These are phyloP conservation scores for Myotisia sp. DNA, from an alignment of 2,329 filamentous ascomycete species.

Conservation along the genomic window DNA sequence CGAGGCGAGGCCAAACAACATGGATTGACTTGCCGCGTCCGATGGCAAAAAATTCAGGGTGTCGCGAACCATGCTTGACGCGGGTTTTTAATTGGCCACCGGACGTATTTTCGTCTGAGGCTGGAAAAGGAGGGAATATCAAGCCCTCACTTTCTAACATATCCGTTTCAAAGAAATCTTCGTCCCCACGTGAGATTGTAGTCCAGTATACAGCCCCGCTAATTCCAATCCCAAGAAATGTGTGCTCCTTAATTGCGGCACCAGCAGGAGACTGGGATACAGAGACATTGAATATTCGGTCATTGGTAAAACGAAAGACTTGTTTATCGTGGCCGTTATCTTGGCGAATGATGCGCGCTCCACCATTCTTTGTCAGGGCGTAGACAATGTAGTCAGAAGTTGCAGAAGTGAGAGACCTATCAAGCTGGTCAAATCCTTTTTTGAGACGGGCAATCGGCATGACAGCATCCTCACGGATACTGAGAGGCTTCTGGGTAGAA, in stretches of 20 bases:
- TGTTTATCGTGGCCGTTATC: constrained; percentile 85
- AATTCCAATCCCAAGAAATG: constrained; percentile 81
- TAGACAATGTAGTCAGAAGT: constrained; percentile 88
- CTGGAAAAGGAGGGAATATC: constrained; percentile 70
- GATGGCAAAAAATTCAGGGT: constrained; percentile 88
- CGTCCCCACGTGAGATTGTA: constrained; percentile 58
- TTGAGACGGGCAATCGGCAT: constrained; percentile 89
- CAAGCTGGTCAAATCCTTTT: constrained; percentile 95
- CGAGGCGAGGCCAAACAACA: constrained; percentile 55
- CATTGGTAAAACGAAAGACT: constrained; percentile 78
- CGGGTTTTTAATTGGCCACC: constrained; percentile 91
- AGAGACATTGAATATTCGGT: constrained; percentile 88
- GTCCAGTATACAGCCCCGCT: constrained; percentile 97
- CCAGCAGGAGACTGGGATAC: constrained; percentile 54
- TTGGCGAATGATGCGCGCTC: constrained; percentile 84
- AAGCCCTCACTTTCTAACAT: constrained; percentile 76
- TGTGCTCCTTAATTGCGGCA: constrained; percentile 50
- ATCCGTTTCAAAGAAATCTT: constrained; percentile 64
- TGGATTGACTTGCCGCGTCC: constrained; percentile 93
- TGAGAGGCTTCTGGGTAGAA: constrained; percentile 38
- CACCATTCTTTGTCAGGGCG: constrained; percentile 82
- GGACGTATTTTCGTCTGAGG: constrained; percentile 77
- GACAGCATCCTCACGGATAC: constrained; percentile 63
- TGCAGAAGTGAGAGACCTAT: constrained; percentile 80
- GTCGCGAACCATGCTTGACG: constrained; percentile 73